phyloP scores from a whole-genome alignment of 768 basidiomycete species.

The Rhodotorula toruloides region DNA sequence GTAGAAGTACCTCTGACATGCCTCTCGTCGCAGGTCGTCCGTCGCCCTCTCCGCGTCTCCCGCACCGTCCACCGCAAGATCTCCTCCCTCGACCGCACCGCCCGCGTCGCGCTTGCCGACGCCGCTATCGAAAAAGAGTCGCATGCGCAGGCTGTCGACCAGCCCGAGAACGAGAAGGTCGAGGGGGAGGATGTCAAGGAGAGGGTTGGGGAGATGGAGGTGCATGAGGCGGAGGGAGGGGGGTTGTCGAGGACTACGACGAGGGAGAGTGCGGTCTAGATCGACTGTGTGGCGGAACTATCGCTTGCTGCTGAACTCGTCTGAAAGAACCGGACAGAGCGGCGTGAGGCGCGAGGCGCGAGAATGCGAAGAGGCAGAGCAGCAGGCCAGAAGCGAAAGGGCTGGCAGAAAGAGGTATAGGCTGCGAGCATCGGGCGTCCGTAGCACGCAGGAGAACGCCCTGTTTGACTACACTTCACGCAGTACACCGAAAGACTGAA shows the following conservation, averaged over 20 bases:
- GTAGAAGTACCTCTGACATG: no score
- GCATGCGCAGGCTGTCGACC: conserved; percentile 32
- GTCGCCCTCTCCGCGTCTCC: conserved; percentile 34
- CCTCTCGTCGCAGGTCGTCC: conserved; percentile 32
- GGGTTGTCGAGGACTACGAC: not conserved
- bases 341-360: no score
- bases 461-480: no score
- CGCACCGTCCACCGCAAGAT: conserved; percentile 34
- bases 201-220: not conserved
- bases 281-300: not conserved
- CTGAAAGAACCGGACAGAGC: no score
- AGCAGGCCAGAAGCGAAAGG: no score
- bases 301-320: not conserved
- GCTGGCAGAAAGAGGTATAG: no score
- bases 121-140: conserved; percentile 39
- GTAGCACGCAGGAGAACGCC: no score
- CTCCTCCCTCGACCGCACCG: conserved; percentile 33
- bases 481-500: no score
- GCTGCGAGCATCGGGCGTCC: no score
- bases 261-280: not conserved
- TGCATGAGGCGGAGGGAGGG: not conserved
- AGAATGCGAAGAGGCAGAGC: no score
- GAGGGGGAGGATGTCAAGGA: conserved; percentile 3
- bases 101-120: conserved; percentile 33
- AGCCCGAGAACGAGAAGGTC: conserved; percentile 6